phyloP scores from a whole-genome alignment of 345 rosid genomes.

The Salix exigua region DNA sequence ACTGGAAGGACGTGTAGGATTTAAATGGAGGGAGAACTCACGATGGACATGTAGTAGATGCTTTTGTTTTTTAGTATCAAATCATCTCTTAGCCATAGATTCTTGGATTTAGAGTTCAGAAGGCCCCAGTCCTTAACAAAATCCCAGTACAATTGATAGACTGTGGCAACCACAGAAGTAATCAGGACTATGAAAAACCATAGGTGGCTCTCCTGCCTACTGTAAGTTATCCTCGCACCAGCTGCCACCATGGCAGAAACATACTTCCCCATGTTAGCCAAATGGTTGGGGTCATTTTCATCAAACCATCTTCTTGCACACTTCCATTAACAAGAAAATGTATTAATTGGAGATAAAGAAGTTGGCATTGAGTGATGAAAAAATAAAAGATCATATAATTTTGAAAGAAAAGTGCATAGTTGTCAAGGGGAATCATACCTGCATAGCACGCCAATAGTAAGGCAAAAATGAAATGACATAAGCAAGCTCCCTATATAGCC shows the following conservation, averaged over 20 bases:
- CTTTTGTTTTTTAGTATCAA: conserved; percentile 67
- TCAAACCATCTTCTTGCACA: conserved; percentile 94
- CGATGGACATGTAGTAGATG: conserved; percentile 74
- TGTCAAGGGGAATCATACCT: conserved; percentile 35
- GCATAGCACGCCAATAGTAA: conserved; percentile 96
- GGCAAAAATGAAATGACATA: conserved; percentile 83
- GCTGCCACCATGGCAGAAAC: conserved; percentile 97
- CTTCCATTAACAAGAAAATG: conserved; percentile 14
- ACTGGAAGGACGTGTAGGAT: not conserved
- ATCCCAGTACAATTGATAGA: conserved; percentile 96
- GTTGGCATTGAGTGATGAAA: not conserved
- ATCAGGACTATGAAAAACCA: conserved; percentile 61
- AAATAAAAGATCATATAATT: not conserved
- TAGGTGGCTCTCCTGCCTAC: conserved; percentile 35
- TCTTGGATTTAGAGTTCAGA: conserved; percentile 62
- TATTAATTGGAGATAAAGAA: not conserved
- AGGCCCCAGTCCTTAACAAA: conserved; percentile 94
- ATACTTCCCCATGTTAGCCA: conserved; percentile 95
- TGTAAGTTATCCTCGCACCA: conserved; percentile 75
- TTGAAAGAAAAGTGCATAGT: not conserved
- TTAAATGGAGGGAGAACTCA: conserved; percentile 29
- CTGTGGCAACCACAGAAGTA: conserved; percentile 62
- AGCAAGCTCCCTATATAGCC: conserved; percentile 60
- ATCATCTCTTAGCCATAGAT: conserved; percentile 82
- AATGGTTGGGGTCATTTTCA: conserved; percentile 55